Conservation (phyloP, 2,329 filamentous ascomycete species). For the Pseudomassariella vexata region DNA sequence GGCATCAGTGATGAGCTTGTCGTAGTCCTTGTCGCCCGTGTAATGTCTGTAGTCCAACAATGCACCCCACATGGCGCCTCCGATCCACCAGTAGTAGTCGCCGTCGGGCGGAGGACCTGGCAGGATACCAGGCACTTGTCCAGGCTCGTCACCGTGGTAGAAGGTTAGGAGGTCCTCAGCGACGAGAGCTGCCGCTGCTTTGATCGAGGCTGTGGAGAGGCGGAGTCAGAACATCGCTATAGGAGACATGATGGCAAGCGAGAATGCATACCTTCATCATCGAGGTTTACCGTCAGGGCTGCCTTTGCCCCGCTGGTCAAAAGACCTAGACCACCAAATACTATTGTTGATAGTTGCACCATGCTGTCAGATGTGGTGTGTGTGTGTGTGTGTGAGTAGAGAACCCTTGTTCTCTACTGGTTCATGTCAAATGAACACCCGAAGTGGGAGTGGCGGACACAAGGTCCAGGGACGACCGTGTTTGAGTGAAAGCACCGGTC, state of each 20-base stretch:
- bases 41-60: conserved; percentile 66
- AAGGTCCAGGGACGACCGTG: too few relatives aligned
- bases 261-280: conserved; percentile 20
- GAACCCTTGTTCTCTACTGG: too few relatives aligned
- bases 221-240: neutral
- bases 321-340: conserved; percentile 20
- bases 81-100: conserved; percentile 72
- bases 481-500: too few relatives aligned
- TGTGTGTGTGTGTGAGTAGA: conserved; percentile 2
- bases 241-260: neutral
- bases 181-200: conserved; percentile 36
- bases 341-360: conserved; percentile 17
- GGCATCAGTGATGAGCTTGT: conserved; percentile 49
- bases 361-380: conserved; percentile 11
- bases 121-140: conserved; percentile 49
- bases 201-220: conserved; percentile 35
- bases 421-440: too few relatives aligned
- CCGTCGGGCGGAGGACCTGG: conserved; percentile 49
- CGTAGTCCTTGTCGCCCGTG: conserved; percentile 60
- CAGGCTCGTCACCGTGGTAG: conserved; percentile 45
- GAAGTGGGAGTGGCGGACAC: too few relatives aligned
- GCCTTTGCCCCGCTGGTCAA: conserved; percentile 14
- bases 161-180: conserved; percentile 45
- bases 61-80: conserved; percentile 62
- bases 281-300: conserved; percentile 22